Conservation (phyloP, 2,329 filamentous ascomycete genomes). For the Knufia petricola region DNA sequence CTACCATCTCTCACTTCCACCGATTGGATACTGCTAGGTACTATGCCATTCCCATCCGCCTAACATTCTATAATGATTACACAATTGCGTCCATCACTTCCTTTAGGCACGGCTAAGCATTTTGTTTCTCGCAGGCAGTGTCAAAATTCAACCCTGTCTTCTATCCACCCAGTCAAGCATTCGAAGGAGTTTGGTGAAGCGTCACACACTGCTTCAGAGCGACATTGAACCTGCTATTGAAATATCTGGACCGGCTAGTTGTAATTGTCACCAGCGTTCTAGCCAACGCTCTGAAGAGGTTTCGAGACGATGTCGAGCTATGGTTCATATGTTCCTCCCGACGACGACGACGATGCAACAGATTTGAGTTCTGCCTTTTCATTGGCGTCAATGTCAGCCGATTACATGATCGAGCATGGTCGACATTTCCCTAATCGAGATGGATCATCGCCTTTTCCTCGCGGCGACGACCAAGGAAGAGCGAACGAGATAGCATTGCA, state of each 20-base stretch:
- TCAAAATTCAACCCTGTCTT: no score
- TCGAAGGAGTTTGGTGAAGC: no score
- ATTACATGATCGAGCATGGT: conserved; percentile 28
- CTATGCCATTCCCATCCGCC: no score
- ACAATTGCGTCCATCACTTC: no score
- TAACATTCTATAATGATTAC: no score
- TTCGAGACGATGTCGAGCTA: conserved; percentile 15
- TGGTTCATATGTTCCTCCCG: conserved; percentile 12
- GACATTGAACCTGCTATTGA: no score
- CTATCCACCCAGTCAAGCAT: no score
- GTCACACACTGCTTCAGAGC: no score
- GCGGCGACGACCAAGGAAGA: conserved; percentile 20
- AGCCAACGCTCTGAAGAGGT: neutral
- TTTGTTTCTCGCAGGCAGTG: no score
- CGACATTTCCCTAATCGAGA: conserved; percentile 29
- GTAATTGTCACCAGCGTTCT: neutral
- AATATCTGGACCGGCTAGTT: neutral
- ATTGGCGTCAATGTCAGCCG: conserved; percentile 23
- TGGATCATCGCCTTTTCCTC: conserved; percentile 21
- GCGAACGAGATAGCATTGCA: conserved; percentile 19
- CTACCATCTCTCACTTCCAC: no score
- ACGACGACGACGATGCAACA: conserved; percentile 11
- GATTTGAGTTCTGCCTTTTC: conserved; percentile 19
- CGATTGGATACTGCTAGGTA: no score
- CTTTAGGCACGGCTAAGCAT: no score